Evolutionary conservation across 2,329 filamentous ascomycete genomes (phyloP), one percentile per base, ranked within the genome.

Genomic region (Talaromyces sp.): DNA sequence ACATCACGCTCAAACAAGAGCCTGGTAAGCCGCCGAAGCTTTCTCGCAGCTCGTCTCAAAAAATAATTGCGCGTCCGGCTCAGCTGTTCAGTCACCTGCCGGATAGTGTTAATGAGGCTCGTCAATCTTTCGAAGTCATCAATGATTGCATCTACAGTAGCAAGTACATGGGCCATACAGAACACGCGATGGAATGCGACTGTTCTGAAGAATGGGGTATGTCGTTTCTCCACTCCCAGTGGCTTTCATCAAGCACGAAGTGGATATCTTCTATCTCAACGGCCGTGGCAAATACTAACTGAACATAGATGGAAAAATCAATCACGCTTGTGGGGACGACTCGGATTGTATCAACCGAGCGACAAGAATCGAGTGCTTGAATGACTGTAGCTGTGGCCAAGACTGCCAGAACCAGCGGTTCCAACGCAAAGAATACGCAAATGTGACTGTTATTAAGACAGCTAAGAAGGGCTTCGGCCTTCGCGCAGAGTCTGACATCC

Each of bases 301-400:
- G 86, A 84, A 86, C 72, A 50, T 80, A 58, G 71, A 77, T 18
- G 77, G 78, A 25, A 77, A 78, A 65, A 76, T 72, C 63, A 99
- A 99, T 75, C 78, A 88, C 77, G 93, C 95, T 57, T 99, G 95
- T 76, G 93, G 91, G 67, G 93, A 97, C 71, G 92, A 97, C 76
- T 96, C 93, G 16, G 93, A 98, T 76, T 99, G 95, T 78, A 99
- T 99, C 82, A 99, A 99, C 77, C 90, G 95, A 71, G 91, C 92
- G 63, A 98, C 93, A 63, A 98, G 97, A 77, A 96, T 98, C 86
- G 95, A 99, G 79, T 99, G 95, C 75, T 84, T 91, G 39, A 86
- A 86, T 65, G 89, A 93, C 68, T 95, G 93, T 77, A 91, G 92
- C 72, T 99, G 95, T 76, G 93, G 93, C 61, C 81, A 86, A 40